These are phyloP conservation scores for Castanea mollissima DNA, from an alignment of 306 rosid genomes.

Conservation along the genomic window DNA sequence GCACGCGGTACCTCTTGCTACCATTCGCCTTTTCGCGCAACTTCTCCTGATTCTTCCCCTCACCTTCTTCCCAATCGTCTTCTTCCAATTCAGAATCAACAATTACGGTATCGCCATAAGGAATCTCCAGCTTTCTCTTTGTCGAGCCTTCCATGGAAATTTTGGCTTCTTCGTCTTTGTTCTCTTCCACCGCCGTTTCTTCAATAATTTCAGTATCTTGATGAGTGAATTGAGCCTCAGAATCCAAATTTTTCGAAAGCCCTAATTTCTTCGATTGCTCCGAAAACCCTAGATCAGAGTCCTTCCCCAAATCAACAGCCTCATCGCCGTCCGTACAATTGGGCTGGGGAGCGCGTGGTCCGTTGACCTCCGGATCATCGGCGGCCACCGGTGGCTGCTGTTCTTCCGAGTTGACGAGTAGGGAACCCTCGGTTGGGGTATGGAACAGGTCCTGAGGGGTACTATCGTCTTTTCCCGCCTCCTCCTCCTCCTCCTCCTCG, in stretches of 20 bases:
- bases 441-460: conserved; percentile 41
- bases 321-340: neutral
- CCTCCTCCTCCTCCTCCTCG: neutral
- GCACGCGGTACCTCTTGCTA: neutral
- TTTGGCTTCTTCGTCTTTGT: neutral
- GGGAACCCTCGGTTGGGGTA: conserved; percentile 49
- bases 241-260: conserved; percentile 9
- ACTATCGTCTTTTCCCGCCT: neutral
- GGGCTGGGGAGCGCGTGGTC: neutral
- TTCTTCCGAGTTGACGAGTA: conserved; percentile 24
- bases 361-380: neutral
- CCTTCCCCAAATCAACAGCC: conserved; percentile 31
- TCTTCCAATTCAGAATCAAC: neutral
- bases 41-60: neutral
- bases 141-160: neutral
- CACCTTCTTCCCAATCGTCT: neutral
- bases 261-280: neutral
- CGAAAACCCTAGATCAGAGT: conserved; percentile 35
- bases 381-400: neutral
- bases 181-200: neutral
- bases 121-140: conserved; percentile 1
- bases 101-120: neutral
- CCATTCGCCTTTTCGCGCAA: neutral
- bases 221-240: neutral
- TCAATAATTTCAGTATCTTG: conserved; percentile 7